These are phyloP conservation scores for Penicillium desertorum DNA, from an alignment of 495 filamentous ascomycete species.

Conservation along the genomic window DNA sequence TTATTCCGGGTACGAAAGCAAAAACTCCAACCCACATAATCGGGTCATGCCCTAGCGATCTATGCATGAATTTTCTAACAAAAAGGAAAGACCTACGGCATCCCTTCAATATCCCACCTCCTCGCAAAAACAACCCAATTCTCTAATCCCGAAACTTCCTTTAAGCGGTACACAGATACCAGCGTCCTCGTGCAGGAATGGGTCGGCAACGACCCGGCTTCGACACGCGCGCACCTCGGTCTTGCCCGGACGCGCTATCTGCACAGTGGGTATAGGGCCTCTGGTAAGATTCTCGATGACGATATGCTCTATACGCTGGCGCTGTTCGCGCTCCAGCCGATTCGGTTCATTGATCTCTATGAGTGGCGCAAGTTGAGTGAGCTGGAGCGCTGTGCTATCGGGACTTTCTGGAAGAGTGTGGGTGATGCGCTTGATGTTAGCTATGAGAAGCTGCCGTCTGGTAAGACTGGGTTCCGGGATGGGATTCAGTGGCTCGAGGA, in stretches of 20 bases:
- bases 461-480: slow-evolving; percentile 51
- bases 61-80: not conserved
- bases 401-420: slow-evolving; percentile 63
- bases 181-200: slow-evolving; percentile 58
- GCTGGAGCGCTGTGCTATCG: slow-evolving; percentile 64
- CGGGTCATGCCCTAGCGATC: not conserved
- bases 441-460: slow-evolving; percentile 46
- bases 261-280: slow-evolving; percentile 57
- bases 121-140: slow-evolving; percentile 61
- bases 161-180: slow-evolving; percentile 67
- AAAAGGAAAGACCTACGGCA: slow-evolving; percentile 57
- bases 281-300: slow-evolving; percentile 59
- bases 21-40: not conserved
- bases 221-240: slow-evolving; percentile 47
- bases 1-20: slow-evolving; percentile 54
- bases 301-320: slow-evolving; percentile 69
- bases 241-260: slow-evolving; percentile 67
- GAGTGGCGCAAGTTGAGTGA: slow-evolving; percentile 65
- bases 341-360: slow-evolving; percentile 55
- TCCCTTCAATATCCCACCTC: slow-evolving; percentile 59
- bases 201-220: slow-evolving; percentile 45
- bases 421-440: slow-evolving; percentile 62
- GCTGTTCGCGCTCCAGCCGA: slow-evolving; percentile 60
- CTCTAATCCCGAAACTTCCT: slow-evolving; percentile 47
- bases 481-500: slow-evolving; percentile 68